Evolutionary conservation across 345 rosid genomes (phyloP).

Genomic region (Salix brachista): DNA sequence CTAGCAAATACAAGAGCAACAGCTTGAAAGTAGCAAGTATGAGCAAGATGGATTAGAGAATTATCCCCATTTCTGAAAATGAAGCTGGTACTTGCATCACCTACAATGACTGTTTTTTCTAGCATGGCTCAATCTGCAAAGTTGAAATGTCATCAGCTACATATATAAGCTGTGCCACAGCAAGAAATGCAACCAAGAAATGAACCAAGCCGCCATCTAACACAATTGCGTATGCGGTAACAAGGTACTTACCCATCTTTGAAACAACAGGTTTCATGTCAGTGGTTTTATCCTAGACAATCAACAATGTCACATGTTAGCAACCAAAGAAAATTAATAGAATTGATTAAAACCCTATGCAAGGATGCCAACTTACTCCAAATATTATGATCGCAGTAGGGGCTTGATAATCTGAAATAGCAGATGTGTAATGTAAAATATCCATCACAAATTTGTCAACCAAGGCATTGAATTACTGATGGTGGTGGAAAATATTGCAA

Average conservation of each 20-base stretch:
- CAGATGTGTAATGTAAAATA: slow-evolving; percentile 22
- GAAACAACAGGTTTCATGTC: slow-evolving; percentile 35
- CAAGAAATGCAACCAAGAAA: neutral
- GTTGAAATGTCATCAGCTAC: neutral
- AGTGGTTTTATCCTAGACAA: slow-evolving; percentile 24
- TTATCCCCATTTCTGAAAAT: slow-evolving; percentile 13
- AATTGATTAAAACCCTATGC: neutral
- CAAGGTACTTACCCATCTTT: slow-evolving; percentile 27
- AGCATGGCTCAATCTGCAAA: slow-evolving; percentile 32
- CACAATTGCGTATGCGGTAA: neutral
- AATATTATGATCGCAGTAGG: slow-evolving; percentile 40
- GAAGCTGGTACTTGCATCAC: slow-evolving; percentile 36
- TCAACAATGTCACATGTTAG: slow-evolving; percentile 11
- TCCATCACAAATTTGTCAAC: slow-evolving; percentile 33
- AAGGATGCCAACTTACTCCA: slow-evolving; percentile 32
- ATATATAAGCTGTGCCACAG: neutral
- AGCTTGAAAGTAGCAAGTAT: slow-evolving; percentile 22
- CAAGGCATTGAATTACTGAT: slow-evolving; percentile 21
- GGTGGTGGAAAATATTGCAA: neutral
- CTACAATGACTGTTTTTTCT: slow-evolving; percentile 39
- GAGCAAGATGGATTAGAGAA: neutral
- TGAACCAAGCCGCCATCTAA: neutral
- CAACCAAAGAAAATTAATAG: neutral
- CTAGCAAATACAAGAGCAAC: slow-evolving; percentile 44
- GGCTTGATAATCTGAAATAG: slow-evolving; percentile 19